Conservation (phyloP, 1,284 basidiomycete genomes). For the Tylopilus sp. region DNA sequence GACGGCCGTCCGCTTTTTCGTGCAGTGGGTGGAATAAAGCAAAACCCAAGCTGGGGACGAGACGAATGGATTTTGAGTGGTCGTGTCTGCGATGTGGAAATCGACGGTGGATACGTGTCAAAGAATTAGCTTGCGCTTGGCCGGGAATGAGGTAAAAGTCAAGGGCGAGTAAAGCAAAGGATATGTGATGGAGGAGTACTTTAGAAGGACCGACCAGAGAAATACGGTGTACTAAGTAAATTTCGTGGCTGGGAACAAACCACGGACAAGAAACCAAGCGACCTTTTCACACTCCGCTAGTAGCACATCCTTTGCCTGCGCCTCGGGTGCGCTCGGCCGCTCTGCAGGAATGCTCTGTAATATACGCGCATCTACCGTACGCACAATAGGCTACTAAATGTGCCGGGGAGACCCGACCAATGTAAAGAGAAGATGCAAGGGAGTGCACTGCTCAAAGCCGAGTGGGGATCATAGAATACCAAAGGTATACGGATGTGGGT, state of each 20-base stretch:
- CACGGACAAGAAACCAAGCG: conserved; percentile 28
- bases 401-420: conserved; percentile 6
- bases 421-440: conserved; percentile 19
- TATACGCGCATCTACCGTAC: conserved; percentile 19
- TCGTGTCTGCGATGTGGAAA: conserved; percentile 36
- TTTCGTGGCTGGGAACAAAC: conserved; percentile 43
- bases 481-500: conserved; percentile 24
- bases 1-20: conserved; percentile 35
- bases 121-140: conserved; percentile 36
- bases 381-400: conserved; percentile 21
- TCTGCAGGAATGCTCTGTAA: conserved; percentile 13
- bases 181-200: conserved; percentile 38
- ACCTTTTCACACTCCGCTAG: conserved; percentile 45
- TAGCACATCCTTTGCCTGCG: too few species aligned
- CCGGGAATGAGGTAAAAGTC: conserved; percentile 28
- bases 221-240: conserved; percentile 48
- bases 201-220: conserved; percentile 36
- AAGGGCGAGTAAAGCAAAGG: conserved; percentile 30
- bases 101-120: conserved; percentile 25
- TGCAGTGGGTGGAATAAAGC: conserved; percentile 32
- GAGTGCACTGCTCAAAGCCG: conserved; percentile 17
- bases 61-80: conserved; percentile 22
- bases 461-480: conserved; percentile 36
- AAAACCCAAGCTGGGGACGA: conserved; percentile 17
- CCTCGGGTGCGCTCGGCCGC: conserved; percentile 3